These are phyloP conservation scores for Aspergillus haitiensis DNA, from an alignment of 495 filamentous ascomycete species.

Conservation along the genomic window DNA sequence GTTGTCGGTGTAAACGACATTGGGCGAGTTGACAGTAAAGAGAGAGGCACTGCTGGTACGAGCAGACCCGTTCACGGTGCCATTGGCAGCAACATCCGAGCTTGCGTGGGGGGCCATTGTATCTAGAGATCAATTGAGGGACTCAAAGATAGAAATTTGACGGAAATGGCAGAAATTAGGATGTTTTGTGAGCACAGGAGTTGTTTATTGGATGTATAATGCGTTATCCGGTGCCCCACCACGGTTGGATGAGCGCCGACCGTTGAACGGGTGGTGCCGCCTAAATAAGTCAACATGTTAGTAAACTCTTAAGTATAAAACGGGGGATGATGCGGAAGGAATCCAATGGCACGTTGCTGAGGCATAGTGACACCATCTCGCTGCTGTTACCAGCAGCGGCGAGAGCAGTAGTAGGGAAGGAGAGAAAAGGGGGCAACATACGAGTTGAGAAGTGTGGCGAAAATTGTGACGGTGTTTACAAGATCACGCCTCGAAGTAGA, in stretches of 20 bases:
- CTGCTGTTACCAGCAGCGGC: neutral
- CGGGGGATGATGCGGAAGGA: too few species aligned
- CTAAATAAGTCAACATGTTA: conserved; percentile 46
- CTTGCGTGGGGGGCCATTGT: conserved; percentile 95
- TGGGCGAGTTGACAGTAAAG: conserved; percentile 87
- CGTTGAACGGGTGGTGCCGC: conserved; percentile 96
- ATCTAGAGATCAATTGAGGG: conserved; percentile 29
- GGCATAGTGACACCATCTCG: neutral
- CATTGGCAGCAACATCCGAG: conserved; percentile 56
- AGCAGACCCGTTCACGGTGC: conserved; percentile 71
- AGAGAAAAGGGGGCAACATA: conserved; percentile 28
- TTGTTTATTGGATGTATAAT: conserved; percentile 59
- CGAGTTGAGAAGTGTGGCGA: conserved; percentile 53
- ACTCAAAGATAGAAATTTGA: conserved; percentile 29
- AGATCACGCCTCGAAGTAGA: conserved; percentile 43
- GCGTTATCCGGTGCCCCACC: conserved; percentile 82
- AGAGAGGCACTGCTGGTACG: conserved; percentile 53
- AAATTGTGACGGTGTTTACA: conserved; percentile 51
- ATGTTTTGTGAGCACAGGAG: conserved; percentile 22
- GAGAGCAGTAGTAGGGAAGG: neutral
- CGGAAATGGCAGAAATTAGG: conserved; percentile 18
- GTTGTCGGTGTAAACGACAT: conserved; percentile 84
- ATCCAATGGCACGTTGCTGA: neutral
- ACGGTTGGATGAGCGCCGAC: conserved; percentile 87
- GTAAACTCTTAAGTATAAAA: conserved; percentile 3